Evolutionary conservation across 2,329 filamentous ascomycete species (phyloP).

Genomic region (Sclerotinia trifoliorum): DNA sequence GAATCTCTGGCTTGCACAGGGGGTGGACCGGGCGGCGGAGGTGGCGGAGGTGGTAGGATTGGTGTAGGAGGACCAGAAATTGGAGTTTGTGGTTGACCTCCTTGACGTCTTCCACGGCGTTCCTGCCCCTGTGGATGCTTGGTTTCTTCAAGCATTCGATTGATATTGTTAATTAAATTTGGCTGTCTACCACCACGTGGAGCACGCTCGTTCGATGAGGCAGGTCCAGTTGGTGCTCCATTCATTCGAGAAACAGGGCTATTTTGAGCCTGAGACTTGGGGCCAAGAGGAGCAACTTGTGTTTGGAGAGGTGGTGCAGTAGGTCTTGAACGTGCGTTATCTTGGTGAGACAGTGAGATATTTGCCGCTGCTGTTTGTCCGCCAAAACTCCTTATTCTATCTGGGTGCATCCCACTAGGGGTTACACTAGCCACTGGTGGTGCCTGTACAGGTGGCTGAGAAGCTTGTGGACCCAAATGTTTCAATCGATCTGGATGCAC

Average conservation of each 20-base stretch:
- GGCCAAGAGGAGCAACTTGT: conserved; percentile 36
- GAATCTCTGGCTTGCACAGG: conserved; percentile 29
- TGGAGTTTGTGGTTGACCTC: conserved; percentile 53
- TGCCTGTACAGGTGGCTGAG: conserved; percentile 40
- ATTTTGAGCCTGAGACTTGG: conserved; percentile 34
- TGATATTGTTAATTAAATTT: conserved; percentile 57
- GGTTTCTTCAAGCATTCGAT: conserved; percentile 41
- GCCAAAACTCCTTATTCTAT: conserved; percentile 35
- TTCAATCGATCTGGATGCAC: conserved; percentile 46
- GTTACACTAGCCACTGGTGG: conserved; percentile 38
- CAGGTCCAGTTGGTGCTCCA: conserved; percentile 39
- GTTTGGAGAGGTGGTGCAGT: conserved; percentile 36
- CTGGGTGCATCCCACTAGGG: conserved; percentile 38
- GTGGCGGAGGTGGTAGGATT: conserved; percentile 52
- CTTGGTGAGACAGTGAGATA: conserved; percentile 36
- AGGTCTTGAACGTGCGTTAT: conserved; percentile 41
- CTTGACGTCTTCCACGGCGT: conserved; percentile 39
- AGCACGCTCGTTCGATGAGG: conserved; percentile 38
- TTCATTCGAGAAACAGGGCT: conserved; percentile 35
- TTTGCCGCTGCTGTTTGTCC: conserved; percentile 34
- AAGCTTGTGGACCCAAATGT: conserved; percentile 45
- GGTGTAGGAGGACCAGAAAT: conserved; percentile 51
- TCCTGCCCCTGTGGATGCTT: conserved; percentile 45
- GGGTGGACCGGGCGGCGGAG: conserved; percentile 40
- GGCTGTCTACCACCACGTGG: conserved; percentile 49